Percentiles rank a stretch among this genome's conserved stretches.
These are phyloP conservation scores for Sequoiadendron giganteum DNA, from an alignment of 75 land plant species.

Conservation along the genomic window DNA sequence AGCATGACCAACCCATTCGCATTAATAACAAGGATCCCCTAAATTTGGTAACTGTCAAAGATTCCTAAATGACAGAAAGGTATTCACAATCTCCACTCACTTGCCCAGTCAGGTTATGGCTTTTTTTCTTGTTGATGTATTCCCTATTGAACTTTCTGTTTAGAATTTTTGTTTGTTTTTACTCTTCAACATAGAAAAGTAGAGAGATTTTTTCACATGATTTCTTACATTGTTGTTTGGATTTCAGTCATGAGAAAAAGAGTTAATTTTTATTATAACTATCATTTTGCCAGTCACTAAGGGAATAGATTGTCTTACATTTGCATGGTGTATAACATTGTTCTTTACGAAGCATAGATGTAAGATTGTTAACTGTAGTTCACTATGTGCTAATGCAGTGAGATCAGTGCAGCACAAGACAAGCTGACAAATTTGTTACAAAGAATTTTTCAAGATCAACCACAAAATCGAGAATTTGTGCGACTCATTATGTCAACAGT, in stretches of 20 bases:
- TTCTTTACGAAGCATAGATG: not conserved
- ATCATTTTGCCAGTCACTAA: not conserved
- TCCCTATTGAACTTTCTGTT: no score
- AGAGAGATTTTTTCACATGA: not conserved
- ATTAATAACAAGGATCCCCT: no score
- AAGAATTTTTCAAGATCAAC: conserved; percentile 29
- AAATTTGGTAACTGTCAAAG: no score
- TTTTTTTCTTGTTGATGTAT: no score
- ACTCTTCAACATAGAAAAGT: not conserved
- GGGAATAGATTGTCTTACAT: not conserved
- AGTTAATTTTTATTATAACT: not conserved
- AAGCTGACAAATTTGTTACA: conserved; percentile 41
- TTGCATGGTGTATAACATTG: not conserved
- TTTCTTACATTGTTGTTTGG: not conserved
- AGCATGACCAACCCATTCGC: no score
- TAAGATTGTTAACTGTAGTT: not conserved
- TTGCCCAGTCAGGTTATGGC: no score
- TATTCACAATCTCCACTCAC: no score
- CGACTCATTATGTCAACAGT: conserved; percentile 56
- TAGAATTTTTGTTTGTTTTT: no score
- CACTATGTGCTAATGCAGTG: conserved; percentile 26
- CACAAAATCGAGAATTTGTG: conserved; percentile 44
- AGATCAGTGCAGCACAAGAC: conserved; percentile 65
- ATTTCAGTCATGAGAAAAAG: not conserved
- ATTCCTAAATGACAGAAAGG: no score